Base-by-base conservation (phyloP, 441 rosid genomes). In the Syzygium syzygioides region DNA sequence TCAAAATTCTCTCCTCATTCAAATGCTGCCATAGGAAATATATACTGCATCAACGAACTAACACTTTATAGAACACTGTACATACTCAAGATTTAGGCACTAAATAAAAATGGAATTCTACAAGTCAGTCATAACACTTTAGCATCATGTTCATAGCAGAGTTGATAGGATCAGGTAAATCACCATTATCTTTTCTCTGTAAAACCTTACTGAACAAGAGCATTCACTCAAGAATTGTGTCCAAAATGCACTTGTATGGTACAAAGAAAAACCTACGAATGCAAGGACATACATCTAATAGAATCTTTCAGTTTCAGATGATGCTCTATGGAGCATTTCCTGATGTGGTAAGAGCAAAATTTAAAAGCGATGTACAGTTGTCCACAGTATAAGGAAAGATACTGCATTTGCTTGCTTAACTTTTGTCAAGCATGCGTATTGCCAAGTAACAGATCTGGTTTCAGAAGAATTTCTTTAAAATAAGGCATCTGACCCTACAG, bases 1-100 rank as follows among this genome's bases (percentile, higher is more conserved):
- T 93, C 94, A 95, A 92, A 90, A 97, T 97, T 93, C 93, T 95
- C 89, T 85, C 94, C 93, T 95, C 98, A 89, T 96, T 93, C 91
- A 97, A 91, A 91, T 97, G 98, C 98, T 97, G 97, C 68, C 89
- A 89, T 91, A 89, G 30, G 91, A 26, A 90, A 55, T 14, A 30
- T 7, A 62, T 50, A 57, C 45, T 54, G 62, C 62, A 54, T 85
- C 86, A 85, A 19, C 4, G 17, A 32, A 19, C 83, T 20, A 41
- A 41, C 13, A 12, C 8, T 60, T 13, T 60, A 60, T 28, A 28
- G 68, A 28, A 28, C 32, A 60, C 18, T 41, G 52, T 76, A 76
- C 17, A 41, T 20, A 41, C 52, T 76, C 68, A 28, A 60, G 32
- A 28, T 13, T 60, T 6, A 60, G 32, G 32, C 9, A 60, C 68